A percentile compares a stretch with the other conserved stretches of the same genome.
Evolutionary conservation across 2,329 filamentous ascomycete genomes (phyloP).

Genomic region (Trichophyton equinum): DNA sequence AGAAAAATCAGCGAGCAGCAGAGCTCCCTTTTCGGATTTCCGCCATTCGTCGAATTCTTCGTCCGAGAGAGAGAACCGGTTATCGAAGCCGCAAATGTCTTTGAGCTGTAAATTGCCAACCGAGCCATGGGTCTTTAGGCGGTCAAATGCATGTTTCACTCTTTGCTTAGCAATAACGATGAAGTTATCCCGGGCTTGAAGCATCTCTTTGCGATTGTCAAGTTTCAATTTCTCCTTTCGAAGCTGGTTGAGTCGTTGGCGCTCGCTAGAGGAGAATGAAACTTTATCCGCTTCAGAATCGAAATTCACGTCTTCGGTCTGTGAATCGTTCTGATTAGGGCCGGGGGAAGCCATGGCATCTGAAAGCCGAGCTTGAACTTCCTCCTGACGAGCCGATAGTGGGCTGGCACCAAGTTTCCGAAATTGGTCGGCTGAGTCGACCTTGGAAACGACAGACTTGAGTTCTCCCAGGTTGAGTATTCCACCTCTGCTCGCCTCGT

Average conservation of each 20-base stretch:
- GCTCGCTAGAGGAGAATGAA: conserved; percentile 14
- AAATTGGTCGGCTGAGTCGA: conserved; percentile 30
- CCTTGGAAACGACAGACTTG: conserved; percentile 28
- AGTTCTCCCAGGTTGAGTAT: conserved; percentile 31
- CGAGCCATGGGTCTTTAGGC: conserved; percentile 22
- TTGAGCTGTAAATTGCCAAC: conserved; percentile 26
- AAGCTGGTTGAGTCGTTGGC: conserved; percentile 11
- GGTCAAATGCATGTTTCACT: conserved; percentile 32
- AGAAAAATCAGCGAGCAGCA: conserved; percentile 29
- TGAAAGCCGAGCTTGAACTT: conserved; percentile 13
- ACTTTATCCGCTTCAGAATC: conserved; percentile 10
- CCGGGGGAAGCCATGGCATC: background rate
- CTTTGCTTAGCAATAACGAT: conserved; percentile 32
- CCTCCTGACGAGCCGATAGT: conserved; percentile 21
- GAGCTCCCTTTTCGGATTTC: conserved; percentile 25
- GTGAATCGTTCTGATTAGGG: background rate
- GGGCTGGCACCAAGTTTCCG: conserved; percentile 30
- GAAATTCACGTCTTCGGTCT: conserved; percentile 7
- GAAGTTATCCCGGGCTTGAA: conserved; percentile 31
- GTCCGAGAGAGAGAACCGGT: conserved; percentile 36
- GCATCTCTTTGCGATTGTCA: conserved; percentile 25
- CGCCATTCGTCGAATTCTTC: conserved; percentile 39
- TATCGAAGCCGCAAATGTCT: conserved; percentile 38
- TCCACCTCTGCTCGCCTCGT: conserved; percentile 26
- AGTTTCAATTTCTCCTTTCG: conserved; percentile 12